Base-by-base conservation (phyloP, 495 filamentous ascomycete genomes). In the Podospora pseudoanserina region DNA sequence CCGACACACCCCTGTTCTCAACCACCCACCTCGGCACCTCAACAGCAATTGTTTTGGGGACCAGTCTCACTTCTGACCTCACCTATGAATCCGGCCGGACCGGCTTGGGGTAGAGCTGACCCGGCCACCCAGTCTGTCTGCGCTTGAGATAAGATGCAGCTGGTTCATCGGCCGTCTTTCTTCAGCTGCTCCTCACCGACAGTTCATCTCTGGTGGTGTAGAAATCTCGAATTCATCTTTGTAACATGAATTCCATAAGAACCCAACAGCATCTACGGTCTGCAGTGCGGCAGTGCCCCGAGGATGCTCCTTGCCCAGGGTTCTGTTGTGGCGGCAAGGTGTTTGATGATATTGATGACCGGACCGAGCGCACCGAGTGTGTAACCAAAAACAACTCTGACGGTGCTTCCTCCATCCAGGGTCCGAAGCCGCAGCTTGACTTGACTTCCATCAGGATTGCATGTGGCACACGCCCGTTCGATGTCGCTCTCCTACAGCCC, bases 21-120 rank as follows among this genome's bases (percentile, higher is more conserved):
- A 61, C 66, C 69, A 65, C 63, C 63, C 26, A 19, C 69, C 66
- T 68, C 69, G 69, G 69, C 64, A 71, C 49, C 69, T 66, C 69
- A 71, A 71, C 69, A 63, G 63, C 68, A 71, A 58, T 64, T 60
- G 19, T 20, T 54, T 60, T 63, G 61, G 66, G 69, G 69, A 60
- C 15, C 11, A 23, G 58, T 64, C 49, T 18, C 27, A 27, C 1
- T 44, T 26, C 7, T 20, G 34, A 63, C 59, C 64, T 57, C 23
- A 20, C 58, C 13, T 56, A 63, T 19, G 30, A 32, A 16, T 49
- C 39, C 39, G 39, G 39, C 19, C 69, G 69, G 69, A 64, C 66
- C 53, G 32, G 63, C 44, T 20, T 63, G 67, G 65, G 59, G 69
- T 13, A 49, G 13, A 49, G 7, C 39, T 49, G 39, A 49, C 39